Conservation (phyloP, 139 green algal species). For the Limnomonas spitsbergensis region DNA sequence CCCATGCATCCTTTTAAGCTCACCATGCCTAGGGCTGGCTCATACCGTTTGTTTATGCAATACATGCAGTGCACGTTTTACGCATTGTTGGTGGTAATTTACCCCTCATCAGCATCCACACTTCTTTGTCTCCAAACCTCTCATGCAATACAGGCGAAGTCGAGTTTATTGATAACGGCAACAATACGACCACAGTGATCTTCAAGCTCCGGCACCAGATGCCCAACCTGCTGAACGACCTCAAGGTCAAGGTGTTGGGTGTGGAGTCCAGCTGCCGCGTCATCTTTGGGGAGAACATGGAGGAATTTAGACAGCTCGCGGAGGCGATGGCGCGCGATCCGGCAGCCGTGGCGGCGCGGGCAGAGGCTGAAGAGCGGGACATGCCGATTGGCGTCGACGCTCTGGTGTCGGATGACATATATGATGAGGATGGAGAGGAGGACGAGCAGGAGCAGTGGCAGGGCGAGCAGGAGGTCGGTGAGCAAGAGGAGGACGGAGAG, state of each 20-base stretch:
- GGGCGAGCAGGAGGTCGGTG: neutral
- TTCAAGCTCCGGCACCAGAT: slow-evolving; percentile 17
- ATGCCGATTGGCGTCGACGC: neutral
- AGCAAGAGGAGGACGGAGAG: neutral
- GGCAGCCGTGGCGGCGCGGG: neutral
- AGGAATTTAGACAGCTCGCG: neutral
- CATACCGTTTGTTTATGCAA: too few relatives aligned
- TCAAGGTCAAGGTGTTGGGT: neutral
- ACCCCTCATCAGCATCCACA: too few relatives aligned
- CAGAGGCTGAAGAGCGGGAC: neutral
- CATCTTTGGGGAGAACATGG: slow-evolving; percentile 8
- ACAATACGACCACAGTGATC: neutral
- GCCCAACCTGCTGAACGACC: slow-evolving; percentile 10
- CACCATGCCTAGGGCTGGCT: too few relatives aligned
- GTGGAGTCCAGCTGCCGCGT: neutral
- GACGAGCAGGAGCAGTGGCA: too few relatives aligned
- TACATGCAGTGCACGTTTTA: too few relatives aligned
- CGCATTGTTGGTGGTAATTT: too few relatives aligned
- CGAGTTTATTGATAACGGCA: slow-evolving; percentile 1
- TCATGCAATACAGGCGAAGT: slow-evolving; percentile 15
- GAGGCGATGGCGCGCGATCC: neutral
- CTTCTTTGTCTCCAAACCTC: too few relatives aligned
- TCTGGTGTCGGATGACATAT: neutral
- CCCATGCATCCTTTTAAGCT: too few relatives aligned
- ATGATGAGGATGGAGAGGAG: neutral